Conservation (phyloP, 768 basidiomycete genomes). For the Leccinum obscurum region DNA sequence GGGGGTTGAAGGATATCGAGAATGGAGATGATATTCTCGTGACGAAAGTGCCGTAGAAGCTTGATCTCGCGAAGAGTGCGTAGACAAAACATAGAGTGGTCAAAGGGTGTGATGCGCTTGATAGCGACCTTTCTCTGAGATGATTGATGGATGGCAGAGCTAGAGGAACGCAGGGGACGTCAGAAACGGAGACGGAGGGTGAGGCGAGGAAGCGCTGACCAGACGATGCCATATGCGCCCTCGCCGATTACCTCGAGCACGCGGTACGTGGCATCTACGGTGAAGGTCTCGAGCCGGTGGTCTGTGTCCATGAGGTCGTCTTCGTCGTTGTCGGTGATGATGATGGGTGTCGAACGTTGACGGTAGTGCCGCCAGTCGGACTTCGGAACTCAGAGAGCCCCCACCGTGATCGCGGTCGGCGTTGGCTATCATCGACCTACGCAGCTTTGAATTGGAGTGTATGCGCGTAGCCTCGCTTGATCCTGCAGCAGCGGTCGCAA, state of each 20-base stretch:
- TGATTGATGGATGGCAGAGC: slow-evolving; percentile 75
- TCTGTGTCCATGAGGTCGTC: slow-evolving; percentile 24
- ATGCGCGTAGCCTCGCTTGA: background rate
- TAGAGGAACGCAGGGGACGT: slow-evolving; percentile 21
- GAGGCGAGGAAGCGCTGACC: slow-evolving; percentile 34
- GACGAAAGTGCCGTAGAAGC: slow-evolving; percentile 82
- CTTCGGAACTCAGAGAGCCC: slow-evolving; percentile 18
- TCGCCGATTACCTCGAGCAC: slow-evolving; percentile 88
- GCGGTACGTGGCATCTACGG: slow-evolving; percentile 59
- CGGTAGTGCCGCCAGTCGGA: slow-evolving; percentile 16
- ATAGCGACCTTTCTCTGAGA: slow-evolving; percentile 89
- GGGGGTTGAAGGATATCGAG: slow-evolving; percentile 89
- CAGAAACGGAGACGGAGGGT: slow-evolving; percentile 1
- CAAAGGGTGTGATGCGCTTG: slow-evolving; percentile 94
- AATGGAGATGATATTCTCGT: slow-evolving; percentile 92
- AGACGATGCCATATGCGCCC: slow-evolving; percentile 93
- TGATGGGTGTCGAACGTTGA: background rate
- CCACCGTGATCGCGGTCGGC: background rate
- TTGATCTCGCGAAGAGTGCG: slow-evolving; percentile 88
- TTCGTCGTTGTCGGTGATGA: slow-evolving; percentile 13
- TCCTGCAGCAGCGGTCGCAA: background rate
- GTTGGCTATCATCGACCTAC: slow-evolving; percentile 2
- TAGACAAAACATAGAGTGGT: slow-evolving; percentile 91
- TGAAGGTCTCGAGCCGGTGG: slow-evolving; percentile 43
- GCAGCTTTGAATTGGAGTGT: background rate